These are phyloP conservation scores for Colletotrichum falcatum DNA, from an alignment of 2,329 filamentous ascomycete species.

Conservation along the genomic window DNA sequence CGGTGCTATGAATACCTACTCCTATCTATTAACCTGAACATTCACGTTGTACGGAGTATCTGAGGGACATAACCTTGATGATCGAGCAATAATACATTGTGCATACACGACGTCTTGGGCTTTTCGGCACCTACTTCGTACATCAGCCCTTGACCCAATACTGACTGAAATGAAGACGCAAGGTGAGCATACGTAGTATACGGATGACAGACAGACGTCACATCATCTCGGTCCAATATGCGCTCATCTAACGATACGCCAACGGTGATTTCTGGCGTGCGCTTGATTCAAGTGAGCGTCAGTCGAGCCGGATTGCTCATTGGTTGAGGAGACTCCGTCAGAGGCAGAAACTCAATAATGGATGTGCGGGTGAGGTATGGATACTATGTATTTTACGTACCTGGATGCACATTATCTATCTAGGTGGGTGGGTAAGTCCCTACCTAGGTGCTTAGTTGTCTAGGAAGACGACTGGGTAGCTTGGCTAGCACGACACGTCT, in stretches of 20 bases:
- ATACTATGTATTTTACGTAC: neutral
- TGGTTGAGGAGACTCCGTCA: constrained; percentile 11
- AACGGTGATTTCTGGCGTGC: neutral
- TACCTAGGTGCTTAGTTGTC: too few species aligned
- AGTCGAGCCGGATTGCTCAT: neutral
- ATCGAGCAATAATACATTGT: neutral
- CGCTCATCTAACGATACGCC: constrained; percentile 19
- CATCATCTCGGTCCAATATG: constrained; percentile 26
- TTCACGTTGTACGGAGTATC: neutral
- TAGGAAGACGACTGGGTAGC: too few species aligned
- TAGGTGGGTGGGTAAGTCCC: too few species aligned
- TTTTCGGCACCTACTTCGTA: constrained; percentile 15
- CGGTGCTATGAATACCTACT: too few species aligned
- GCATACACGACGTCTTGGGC: neutral
- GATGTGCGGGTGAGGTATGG: constrained; percentile 3
- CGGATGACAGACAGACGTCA: constrained; percentile 17
- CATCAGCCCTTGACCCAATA: neutral
- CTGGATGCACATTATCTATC: neutral
- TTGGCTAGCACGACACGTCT: constrained; percentile 4
- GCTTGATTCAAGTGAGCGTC: neutral
- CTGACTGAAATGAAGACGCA: constrained; percentile 1
- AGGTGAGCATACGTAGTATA: neutral
- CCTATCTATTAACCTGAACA: constrained; percentile 3
- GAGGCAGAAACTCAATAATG: constrained; percentile 2
- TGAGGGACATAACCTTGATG: neutral